Evolutionary conservation across 2,329 filamentous ascomycete species (phyloP).

Genomic region (Acarospora socialis): DNA sequence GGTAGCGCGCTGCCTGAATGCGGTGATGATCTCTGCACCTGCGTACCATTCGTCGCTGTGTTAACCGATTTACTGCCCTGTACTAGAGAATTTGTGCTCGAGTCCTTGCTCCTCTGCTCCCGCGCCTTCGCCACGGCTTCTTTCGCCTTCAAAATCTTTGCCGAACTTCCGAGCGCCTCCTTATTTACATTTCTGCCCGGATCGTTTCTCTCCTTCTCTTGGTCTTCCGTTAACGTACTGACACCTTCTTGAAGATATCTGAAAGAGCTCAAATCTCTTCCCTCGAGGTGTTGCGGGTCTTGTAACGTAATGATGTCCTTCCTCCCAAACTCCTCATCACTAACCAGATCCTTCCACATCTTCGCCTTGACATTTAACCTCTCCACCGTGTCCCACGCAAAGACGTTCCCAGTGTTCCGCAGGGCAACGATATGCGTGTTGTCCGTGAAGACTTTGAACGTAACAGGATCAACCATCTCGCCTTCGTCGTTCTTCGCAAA

Average conservation of each 20-base stretch:
- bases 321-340: conserved; percentile 71
- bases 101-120: conserved; percentile 49
- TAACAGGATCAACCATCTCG: conserved; percentile 91
- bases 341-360: conserved; percentile 84
- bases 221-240: conserved; percentile 51
- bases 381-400: conserved; percentile 90
- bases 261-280: conserved; percentile 72
- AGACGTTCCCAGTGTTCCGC: conserved; percentile 79
- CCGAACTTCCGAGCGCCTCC: conserved; percentile 59
- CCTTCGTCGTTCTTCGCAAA: conserved; percentile 84
- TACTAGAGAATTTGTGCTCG: conserved; percentile 36
- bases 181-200: conserved; percentile 56
- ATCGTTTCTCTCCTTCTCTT: conserved; percentile 51
- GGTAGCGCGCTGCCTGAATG: conserved; percentile 36
- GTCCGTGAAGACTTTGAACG: conserved; percentile 93
- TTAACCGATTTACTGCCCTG: conserved; percentile 17
- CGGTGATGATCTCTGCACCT: conserved; percentile 1
- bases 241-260: conserved; percentile 77
- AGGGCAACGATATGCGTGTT: conserved; percentile 94
- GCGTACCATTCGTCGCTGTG: conserved; percentile 19
- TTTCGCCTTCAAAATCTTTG: conserved; percentile 80
- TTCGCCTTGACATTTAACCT: conserved; percentile 93
- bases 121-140: conserved; percentile 87
- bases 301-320: conserved; percentile 93
- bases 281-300: conserved; percentile 80